Base-by-base conservation (phyloP, 1,284 basidiomycete genomes). In the Peniophora sp. region DNA sequence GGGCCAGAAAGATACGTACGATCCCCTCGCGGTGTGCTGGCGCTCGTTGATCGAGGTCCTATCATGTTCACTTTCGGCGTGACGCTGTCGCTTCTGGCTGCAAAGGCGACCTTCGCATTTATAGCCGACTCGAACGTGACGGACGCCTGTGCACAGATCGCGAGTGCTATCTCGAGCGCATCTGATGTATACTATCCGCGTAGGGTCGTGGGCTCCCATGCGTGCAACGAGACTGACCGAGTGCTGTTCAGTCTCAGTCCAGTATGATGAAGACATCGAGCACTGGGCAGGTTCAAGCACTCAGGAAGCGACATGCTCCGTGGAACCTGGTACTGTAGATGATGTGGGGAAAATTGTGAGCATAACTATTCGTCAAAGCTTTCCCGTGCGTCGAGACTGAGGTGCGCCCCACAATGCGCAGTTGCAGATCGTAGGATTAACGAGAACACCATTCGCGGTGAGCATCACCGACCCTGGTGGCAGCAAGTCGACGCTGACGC, bases 261-360 rank as follows among this genome's bases (percentile, higher is more conserved):
- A 61, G 2, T 80, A 75, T 53, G 24, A 24, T 0, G 61, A 62
- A 11, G 77, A 74, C 37, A 70, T 71, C 17, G 50, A 51, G 3
- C 78, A 81, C 52, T 78, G 71, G 71, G 68, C 70, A 1, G 55
- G 58, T 10, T 76, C 77, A 2, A 78, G 72, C 54, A 57, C 65
- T 0, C 68, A 75, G 50, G 0, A 36, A 1, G 62, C 78, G 1
- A 60, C 64, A 1, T 81, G 79, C 57, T 71, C 72, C 11, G 78
- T 81, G 5, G 73, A 78, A 54, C 78, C 78, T 2, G 75, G 71
- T 6, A 74, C 70, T 1, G 61, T 71, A 2, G 64, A 66, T 22
- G 79, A 78, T 58, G 66, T 78, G 47, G 72, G 62, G 15, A 62
- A 58, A 22, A 74, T 72, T 36, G 79, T 76, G 15, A 15, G 55